Base-by-base conservation (phyloP, 352 stramenopile genomes). In the Phytopythium delawarense region DNA sequence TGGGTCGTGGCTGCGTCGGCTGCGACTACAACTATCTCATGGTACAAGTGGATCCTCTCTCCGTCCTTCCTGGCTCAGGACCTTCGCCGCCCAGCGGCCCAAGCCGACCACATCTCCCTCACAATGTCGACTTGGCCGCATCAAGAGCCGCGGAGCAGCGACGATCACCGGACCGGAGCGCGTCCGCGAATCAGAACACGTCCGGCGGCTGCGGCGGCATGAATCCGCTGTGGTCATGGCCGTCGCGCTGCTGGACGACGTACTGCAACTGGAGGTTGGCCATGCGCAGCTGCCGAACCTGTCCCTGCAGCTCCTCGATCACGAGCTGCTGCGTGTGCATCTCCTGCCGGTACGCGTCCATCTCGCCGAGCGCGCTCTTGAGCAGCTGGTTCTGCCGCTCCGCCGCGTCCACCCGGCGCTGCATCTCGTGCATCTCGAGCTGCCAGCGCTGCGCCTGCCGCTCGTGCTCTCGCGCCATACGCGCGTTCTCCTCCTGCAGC, bases 261-360 rank as follows among this genome's bases (percentile, higher is more conserved):
- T 81, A 89, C 64, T 91, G 83, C 51, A 92, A 65, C 23, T 79
- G 66, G 58, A 88, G 87, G 67, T 92, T 92, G 28, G 74, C 82
- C 20, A 86, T 51, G 1, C 81, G 78, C 18, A 92, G 65, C 61
- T 88, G 78, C 65, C 86, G 87, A 32, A 90, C 79, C 64, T 92
- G 75, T n/a, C 68, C 62, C 67, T 87, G 79, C 9, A 92, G 70
- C 34, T 85, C 70, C 7, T 90, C 71, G 40, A 92, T 88, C 64
- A 86, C 74, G 48, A 86, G 58, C 61, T 90, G 67, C 65, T 91
- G 83, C 59, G 85, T 76, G 40, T 77, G 66, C 12, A 78, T 49
- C 56, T 89, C 74, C 40, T 71, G 71, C 28, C 70, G 46, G 56
- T 78, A 77, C 64, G 72, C 72, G 48, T 90, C 75, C 45, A 72